Conservation (phyloP, 2,329 filamentous ascomycete species). For the Colletotrichum tropicicola region DNA sequence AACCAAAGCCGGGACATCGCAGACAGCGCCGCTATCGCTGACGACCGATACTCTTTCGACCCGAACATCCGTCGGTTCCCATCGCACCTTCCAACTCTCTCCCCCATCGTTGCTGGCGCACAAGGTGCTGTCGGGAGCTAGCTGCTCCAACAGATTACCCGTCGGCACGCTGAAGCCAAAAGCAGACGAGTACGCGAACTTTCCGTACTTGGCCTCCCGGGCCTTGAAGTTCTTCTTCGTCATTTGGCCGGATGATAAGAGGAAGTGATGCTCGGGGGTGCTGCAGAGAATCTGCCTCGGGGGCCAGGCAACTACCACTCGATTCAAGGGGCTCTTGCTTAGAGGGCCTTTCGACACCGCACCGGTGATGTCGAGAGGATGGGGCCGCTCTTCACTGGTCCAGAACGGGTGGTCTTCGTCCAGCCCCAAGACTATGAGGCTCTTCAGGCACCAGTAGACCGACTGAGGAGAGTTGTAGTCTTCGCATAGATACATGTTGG, state of each 20-base stretch:
- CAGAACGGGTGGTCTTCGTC: constrained; percentile 48
- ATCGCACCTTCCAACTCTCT: constrained; percentile 24
- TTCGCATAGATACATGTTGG: constrained; percentile 58
- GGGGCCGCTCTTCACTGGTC: constrained; percentile 44
- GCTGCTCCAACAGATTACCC: constrained; percentile 37
- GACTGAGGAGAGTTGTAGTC: constrained; percentile 61
- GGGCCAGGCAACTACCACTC: constrained; percentile 4
- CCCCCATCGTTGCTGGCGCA: constrained; percentile 28
- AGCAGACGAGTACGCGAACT: constrained; percentile 49
- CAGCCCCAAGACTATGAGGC: constrained; percentile 47
- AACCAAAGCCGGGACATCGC: background rate
- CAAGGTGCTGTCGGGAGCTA: constrained; percentile 31
- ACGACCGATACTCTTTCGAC: background rate
- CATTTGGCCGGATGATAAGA: constrained; percentile 47
- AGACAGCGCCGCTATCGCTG: background rate
- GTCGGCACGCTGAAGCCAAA: constrained; percentile 46
- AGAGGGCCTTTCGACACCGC: no score
- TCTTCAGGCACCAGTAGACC: constrained; percentile 57
- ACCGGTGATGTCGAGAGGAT: constrained; percentile 34
- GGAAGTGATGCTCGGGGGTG: constrained; percentile 43
- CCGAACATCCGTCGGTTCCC: constrained; percentile 22
- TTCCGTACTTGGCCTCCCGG: constrained; percentile 47
- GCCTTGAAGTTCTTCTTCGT: constrained; percentile 41
- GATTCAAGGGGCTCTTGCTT: no score
- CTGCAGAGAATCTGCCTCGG: constrained; percentile 53